phyloP scores from a whole-genome alignment of 306 rosid genomes.

The Amphicarpaea edgeworthii region DNA sequence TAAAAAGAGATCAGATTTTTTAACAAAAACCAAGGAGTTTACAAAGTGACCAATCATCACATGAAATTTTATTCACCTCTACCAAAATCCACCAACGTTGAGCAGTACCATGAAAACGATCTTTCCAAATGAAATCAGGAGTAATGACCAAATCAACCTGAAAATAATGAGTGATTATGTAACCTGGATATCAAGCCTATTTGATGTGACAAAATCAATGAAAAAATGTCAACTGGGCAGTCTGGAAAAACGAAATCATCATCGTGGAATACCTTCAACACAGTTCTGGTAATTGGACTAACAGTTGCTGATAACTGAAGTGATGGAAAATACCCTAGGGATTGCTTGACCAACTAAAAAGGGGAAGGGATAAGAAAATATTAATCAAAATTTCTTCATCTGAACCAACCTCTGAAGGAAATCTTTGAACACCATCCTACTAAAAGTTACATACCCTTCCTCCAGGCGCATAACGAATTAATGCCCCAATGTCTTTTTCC shows the following conservation, averaged over 20 bases:
- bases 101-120: slow-evolving; percentile 87
- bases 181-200: slow-evolving; percentile 29
- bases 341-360: slow-evolving; percentile 80
- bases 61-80: slow-evolving; percentile 65
- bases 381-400: slow-evolving; percentile 34
- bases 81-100: slow-evolving; percentile 98
- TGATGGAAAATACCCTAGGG: slow-evolving; percentile 85
- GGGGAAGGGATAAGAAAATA: slow-evolving; percentile 35
- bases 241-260: slow-evolving; percentile 17
- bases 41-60: slow-evolving; percentile 15
- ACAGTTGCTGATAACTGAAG: slow-evolving; percentile 91
- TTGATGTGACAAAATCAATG: slow-evolving; percentile 13
- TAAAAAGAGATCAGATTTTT: background rate
- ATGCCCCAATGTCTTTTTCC: slow-evolving; percentile 91
- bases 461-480: slow-evolving; percentile 88
- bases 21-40: slow-evolving; percentile 35
- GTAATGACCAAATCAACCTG: slow-evolving; percentile 82
- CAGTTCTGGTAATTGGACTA: slow-evolving; percentile 98
- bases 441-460: slow-evolving; percentile 74
- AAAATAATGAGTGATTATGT: slow-evolving; percentile 36
- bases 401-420: slow-evolving; percentile 36
- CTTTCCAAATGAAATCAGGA: slow-evolving; percentile 87
- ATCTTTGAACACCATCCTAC: slow-evolving; percentile 32
- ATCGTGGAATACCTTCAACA: slow-evolving; percentile 72
- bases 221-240: slow-evolving; percentile 18